Evolutionary conservation across 495 filamentous ascomycete genomes (phyloP), one percentile per base, ranked within the genome.

Genomic region (Chaetomium cochliodes): DNA sequence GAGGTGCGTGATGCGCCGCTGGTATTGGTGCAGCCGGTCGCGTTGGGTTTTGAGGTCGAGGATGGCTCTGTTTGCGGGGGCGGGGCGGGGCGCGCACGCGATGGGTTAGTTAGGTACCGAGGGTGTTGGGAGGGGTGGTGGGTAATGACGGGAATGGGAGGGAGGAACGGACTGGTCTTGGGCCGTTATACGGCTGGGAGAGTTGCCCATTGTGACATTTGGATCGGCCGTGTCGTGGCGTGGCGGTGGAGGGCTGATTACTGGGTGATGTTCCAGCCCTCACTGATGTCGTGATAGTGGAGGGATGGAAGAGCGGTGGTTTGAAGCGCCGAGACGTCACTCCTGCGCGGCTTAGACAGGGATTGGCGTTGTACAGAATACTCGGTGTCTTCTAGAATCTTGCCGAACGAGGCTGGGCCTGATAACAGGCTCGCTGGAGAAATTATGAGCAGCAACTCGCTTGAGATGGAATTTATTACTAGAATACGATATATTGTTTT

Each of bases 1-100:
- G 23, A 98, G 85, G 58, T 89, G 80, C 37, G 87, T 87, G 72
- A 98, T 93, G 67, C 90, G 90, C 65, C 88, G 87, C 74, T 96
- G 92, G 78, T 98, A 97, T 70, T 96, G 90, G 67, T 92, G 92
- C 2, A 98, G 90, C 70, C 90, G 92, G 82, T 98, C 94, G 73
- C 94, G 93, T 78, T 98, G 96, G 79, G 87, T 90, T 77, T 98
- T 98, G 74, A 98, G 87, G 79, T 98, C 92, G 63, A 97, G 88
- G 75, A 98, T 97, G 42, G 94, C 94, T 69, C 80, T 80, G 56
- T 26, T 64, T 55, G 52, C n/a, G n/a, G n/a, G n/a, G n/a, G n/a
- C n/a, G n/a, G n/a, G n/a, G n/a, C n/a, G n/a, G n/a, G n/a, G n/a
- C n/a, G n/a, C n/a, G n/a, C 25, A 9, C 16, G 39, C 37, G 60